phyloP scores from a whole-genome alignment of 306 rosid genomes.

The Betula pendula region DNA sequence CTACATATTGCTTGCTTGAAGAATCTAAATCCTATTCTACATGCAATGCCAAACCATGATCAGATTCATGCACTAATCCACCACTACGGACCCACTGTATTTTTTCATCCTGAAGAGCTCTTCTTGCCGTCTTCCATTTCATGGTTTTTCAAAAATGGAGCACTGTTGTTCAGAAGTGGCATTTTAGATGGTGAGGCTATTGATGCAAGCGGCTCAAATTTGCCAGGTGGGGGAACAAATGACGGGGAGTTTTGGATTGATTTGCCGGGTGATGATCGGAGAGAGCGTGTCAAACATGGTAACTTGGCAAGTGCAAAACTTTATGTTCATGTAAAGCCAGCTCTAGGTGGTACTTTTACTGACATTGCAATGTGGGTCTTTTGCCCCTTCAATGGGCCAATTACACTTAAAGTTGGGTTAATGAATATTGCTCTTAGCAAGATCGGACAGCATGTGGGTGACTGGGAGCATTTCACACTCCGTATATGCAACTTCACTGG shows the following conservation, averaged over 20 bases:
- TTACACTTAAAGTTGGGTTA: slow-evolving; percentile 68
- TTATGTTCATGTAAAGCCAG: slow-evolving; percentile 84
- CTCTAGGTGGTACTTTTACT: slow-evolving; percentile 81
- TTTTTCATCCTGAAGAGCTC: slow-evolving; percentile 78
- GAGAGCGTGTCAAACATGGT: slow-evolving; percentile 56
- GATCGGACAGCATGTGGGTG: slow-evolving; percentile 74
- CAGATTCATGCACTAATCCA: slow-evolving; percentile 78
- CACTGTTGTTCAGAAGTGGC: slow-evolving; percentile 52
- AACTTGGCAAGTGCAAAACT: slow-evolving; percentile 70
- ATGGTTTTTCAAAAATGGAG: slow-evolving; percentile 84
- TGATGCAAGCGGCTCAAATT: slow-evolving; percentile 61
- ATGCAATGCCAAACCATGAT: slow-evolving; percentile 67
- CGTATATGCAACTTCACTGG: slow-evolving; percentile 56
- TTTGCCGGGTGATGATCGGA: slow-evolving; percentile 58
- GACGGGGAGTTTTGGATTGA: slow-evolving; percentile 82
- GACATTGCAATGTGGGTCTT: slow-evolving; percentile 94
- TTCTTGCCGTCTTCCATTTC: slow-evolving; percentile 90
- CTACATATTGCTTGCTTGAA: slow-evolving; percentile 70
- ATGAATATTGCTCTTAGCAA: slow-evolving; percentile 48
- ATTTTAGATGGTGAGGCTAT: slow-evolving; percentile 51
- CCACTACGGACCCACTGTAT: slow-evolving; percentile 86
- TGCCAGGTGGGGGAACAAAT: slow-evolving; percentile 69
- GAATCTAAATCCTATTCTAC: slow-evolving; percentile 51
- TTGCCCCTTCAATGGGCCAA: slow-evolving; percentile 92
- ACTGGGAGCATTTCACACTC: slow-evolving; percentile 91